Percentiles rank a stretch among this genome's conserved stretches.
phyloP scores from a whole-genome alignment of 2,329 filamentous ascomycete genomes.

The Capronia americana region DNA sequence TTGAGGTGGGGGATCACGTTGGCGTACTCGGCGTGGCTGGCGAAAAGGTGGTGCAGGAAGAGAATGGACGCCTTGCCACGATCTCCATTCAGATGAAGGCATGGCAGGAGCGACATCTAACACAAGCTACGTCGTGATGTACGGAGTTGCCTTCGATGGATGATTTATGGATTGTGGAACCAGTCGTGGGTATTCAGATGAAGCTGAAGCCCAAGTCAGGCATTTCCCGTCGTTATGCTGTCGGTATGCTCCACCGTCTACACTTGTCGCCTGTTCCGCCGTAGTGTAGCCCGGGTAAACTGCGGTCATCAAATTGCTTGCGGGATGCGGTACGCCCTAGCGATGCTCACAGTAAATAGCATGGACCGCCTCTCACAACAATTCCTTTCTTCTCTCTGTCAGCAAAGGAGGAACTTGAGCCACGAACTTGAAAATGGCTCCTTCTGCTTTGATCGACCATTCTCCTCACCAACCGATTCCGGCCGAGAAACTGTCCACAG shows the following conservation, averaged over 20 bases:
- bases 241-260: not conserved
- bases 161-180: too few species aligned
- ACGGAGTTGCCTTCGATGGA: too few species aligned
- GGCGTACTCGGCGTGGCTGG: constrained; percentile 14
- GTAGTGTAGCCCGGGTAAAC: constrained; percentile 6
- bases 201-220: too few species aligned
- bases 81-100: constrained; percentile 12
- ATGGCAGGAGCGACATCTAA: not conserved
- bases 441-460: constrained; percentile 71
- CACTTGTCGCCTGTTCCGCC: constrained; percentile 3
- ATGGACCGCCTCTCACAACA: not conserved
- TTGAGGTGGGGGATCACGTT: constrained; percentile 8
- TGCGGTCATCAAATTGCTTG: constrained; percentile 3
- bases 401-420: not conserved
- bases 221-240: too few species aligned
- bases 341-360: not conserved
- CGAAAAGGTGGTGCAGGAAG: constrained; percentile 14
- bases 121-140: not conserved
- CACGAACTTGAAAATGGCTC: constrained; percentile 47
- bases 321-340: not conserved
- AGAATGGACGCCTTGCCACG: constrained; percentile 10
- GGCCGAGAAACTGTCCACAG: constrained; percentile 73
- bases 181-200: too few species aligned
- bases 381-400: not conserved
- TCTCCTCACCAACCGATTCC: constrained; percentile 84